These are phyloP conservation scores for Melanogaster broomeanus DNA, from an alignment of 768 basidiomycete species.

Conservation along the genomic window DNA sequence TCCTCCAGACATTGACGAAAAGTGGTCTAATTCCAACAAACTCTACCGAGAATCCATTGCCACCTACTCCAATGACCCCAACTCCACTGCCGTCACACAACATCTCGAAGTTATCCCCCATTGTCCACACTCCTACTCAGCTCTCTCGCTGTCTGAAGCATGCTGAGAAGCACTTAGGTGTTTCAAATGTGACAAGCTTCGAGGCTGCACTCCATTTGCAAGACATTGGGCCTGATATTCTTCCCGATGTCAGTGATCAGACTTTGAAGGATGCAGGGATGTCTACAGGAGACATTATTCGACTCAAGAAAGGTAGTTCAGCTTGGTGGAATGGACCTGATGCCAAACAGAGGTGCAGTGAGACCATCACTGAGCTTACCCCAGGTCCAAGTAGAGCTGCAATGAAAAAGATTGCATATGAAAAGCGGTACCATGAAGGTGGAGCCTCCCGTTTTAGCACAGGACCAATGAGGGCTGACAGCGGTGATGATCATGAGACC, in stretches of 20 bases:
- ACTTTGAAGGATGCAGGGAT: background rate
- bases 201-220: background rate
- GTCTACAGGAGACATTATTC: background rate
- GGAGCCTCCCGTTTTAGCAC: no score
- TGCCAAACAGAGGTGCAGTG: background rate
- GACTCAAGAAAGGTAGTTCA: conserved; percentile 4
- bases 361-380: no score
- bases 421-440: no score
- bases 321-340: conserved; percentile 6
- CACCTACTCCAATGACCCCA: background rate
- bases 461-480: no score
- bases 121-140: background rate
- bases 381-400: no score
- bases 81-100: background rate
- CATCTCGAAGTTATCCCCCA: background rate
- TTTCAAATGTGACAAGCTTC: background rate
- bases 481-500: no score
- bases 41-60: background rate
- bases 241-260: background rate
- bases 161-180: background rate
- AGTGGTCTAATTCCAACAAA: background rate
- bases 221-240: background rate
- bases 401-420: no score
- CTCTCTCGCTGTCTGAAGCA: conserved; percentile 3
- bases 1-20: conserved; percentile 5